Base-by-base conservation (phyloP, 306 rosid species). In the Lablab purpureus region DNA sequence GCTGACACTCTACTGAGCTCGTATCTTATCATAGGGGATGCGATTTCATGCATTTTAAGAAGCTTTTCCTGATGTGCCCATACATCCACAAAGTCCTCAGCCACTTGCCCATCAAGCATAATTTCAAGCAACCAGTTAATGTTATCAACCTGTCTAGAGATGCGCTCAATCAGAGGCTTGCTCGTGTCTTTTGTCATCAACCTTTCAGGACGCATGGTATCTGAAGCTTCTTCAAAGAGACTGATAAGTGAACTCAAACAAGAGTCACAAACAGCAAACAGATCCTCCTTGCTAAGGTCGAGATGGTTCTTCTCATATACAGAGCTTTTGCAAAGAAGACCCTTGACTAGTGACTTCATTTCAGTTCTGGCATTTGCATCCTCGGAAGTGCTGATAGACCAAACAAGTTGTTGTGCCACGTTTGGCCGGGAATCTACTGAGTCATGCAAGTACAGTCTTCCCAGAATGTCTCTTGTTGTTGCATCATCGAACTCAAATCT, bases 1-100 rank as follows among this genome's bases (percentile, higher is more conserved):
- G 67, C 67, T 15, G 67, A 60, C 40, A 60, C 67, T 60, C 67
- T 27, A 60, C 67, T 60, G 21, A 60, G 67, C 30, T 60, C 67
- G 28, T 60, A 60, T 60, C 67, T 60, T 40, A 60, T 60, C 67
- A 60, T 60, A 60, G 67, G 67, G 41, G 67, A 60, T 6, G 6
- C 21, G 28, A 6, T 28, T 5, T 60, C 41, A 28, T 60, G 67
- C 67, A 60, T 14, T 60, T 60, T 15, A 28, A 60, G 41, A 60
- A 60, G 67, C 17, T 60, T 37, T 27, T 27, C 40, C 21, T 60
- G 67, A 28, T 28, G 41, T 6, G 67, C 19, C 67, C 67, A 60
- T 27, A 60, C 17, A 15, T 60, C 67, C 41, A 60, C 67, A 60
- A 60, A 60, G 41, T 60, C 67, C 67, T 60, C 67, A 28, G 67